These are phyloP conservation scores for Yarrowia hollandica DNA, from an alignment of 805 yeast species.

Conservation along the genomic window DNA sequence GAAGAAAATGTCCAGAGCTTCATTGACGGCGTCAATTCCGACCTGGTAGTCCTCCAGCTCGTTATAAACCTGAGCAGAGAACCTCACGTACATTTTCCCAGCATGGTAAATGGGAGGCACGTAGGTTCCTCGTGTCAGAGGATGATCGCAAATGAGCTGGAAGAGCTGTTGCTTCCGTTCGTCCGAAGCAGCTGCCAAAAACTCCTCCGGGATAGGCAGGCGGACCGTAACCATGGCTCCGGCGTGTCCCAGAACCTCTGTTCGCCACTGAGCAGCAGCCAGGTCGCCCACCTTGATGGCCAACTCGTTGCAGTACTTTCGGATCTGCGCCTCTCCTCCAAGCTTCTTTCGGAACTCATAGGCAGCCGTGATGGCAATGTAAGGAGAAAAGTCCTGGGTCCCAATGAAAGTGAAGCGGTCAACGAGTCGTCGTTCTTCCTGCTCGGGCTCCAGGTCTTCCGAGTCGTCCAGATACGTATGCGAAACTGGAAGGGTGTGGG, in stretches of 20 bases:
- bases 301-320: slow-evolving; percentile 49
- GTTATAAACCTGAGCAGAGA: slow-evolving; percentile 62
- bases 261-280: slow-evolving; percentile 47
- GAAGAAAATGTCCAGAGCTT: slow-evolving; percentile 38
- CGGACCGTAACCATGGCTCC: slow-evolving; percentile 49
- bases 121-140: slow-evolving; percentile 44
- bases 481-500: slow-evolving; percentile 62
- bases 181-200: slow-evolving; percentile 31
- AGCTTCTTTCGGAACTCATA: slow-evolving; percentile 53
- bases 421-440: slow-evolving; percentile 39
- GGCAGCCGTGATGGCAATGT: slow-evolving; percentile 50
- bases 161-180: slow-evolving; percentile 32
- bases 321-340: slow-evolving; percentile 60
- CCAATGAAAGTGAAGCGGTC: slow-evolving; percentile 55
- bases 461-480: slow-evolving; percentile 45
- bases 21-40: slow-evolving; percentile 47
- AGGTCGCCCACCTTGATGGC: slow-evolving; percentile 48
- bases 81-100: slow-evolving; percentile 49
- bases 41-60: slow-evolving; percentile 54
- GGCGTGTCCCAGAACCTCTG: slow-evolving; percentile 44
- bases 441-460: slow-evolving; percentile 9
- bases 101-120: slow-evolving; percentile 51
- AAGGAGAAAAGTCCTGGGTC: slow-evolving; percentile 50
- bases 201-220: slow-evolving; percentile 41
- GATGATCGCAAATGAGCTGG: slow-evolving; percentile 31